A percentile compares a stretch with the other conserved stretches of the same genome.
Conservation (phyloP, 169 alveolate genomes). For the Sarcocystis neurona region DNA sequence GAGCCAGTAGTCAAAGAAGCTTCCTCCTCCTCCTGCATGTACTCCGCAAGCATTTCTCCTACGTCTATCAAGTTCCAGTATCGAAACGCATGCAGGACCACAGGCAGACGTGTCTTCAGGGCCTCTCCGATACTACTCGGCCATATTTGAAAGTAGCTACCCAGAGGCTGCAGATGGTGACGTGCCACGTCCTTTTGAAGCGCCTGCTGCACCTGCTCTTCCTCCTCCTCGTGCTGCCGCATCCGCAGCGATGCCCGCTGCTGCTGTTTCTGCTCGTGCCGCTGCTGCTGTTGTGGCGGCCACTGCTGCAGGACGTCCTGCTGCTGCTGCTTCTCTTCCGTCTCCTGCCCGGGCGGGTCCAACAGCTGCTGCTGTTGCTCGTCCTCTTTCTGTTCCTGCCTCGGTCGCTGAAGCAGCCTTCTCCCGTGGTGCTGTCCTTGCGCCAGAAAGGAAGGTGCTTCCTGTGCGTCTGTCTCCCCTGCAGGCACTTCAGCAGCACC, state of each 20-base stretch:
- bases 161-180: slow-evolving; percentile 15
- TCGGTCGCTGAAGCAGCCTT: background rate
- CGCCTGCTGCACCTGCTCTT: no score
- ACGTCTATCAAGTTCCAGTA: slow-evolving; percentile 38
- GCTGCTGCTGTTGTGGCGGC: no score
- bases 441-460: no score
- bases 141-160: background rate
- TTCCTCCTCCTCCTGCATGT: background rate
- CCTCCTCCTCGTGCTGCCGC: no score
- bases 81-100: slow-evolving; percentile 11
- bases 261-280: no score
- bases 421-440: background rate
- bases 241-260: no score
- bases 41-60: slow-evolving; percentile 26
- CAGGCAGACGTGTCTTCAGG: slow-evolving; percentile 22
- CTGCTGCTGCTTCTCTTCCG: no score
- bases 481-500: background rate
- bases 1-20: background rate
- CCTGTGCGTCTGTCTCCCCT: no score
- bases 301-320: no score
- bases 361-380: background rate
- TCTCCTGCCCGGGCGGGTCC: background rate
- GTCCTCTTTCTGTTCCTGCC: background rate
- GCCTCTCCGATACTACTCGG: background rate
- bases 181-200: no score